Evolutionary conservation across 1,139 yeast genomes (phyloP).

Genomic region (Taphrina communis): DNA sequence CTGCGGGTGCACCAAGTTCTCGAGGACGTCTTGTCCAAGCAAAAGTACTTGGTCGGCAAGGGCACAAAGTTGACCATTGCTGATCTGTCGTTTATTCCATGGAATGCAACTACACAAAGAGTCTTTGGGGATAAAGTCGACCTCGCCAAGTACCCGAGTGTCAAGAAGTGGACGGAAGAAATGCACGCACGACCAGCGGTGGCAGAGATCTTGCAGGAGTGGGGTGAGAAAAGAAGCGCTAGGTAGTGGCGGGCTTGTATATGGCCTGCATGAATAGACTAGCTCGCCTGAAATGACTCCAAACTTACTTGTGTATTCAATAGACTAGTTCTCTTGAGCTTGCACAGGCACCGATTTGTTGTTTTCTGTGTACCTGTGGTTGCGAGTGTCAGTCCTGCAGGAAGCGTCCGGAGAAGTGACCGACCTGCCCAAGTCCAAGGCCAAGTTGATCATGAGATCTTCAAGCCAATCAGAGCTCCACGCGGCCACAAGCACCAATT

Average conservation of each 20-base stretch:
- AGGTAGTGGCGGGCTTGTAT: not conserved
- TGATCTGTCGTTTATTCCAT: slow-evolving; percentile 42
- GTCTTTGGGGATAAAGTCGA: slow-evolving; percentile 35
- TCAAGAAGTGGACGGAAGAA: slow-evolving; percentile 34
- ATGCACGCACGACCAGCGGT: slow-evolving; percentile 30
- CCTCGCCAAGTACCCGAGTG: slow-evolving; percentile 25
- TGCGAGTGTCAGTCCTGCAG: too few species aligned
- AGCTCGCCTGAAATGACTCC: not conserved
- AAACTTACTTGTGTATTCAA: too few species aligned
- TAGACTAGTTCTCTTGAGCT: too few species aligned
- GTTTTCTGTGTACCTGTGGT: not conserved
- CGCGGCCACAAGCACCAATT: slow-evolving; percentile 16
- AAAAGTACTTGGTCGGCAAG: slow-evolving; percentile 64
- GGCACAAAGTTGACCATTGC: slow-evolving; percentile 40
- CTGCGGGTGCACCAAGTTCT: slow-evolving; percentile 91
- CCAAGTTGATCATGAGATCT: too few species aligned
- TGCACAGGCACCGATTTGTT: not conserved
- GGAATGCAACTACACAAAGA: slow-evolving; percentile 32
- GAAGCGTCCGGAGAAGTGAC: not conserved
- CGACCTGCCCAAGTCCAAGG: not conserved
- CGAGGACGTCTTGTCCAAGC: slow-evolving; percentile 93
- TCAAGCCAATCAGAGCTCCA: slow-evolving; percentile 6
- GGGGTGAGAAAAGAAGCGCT: slow-evolving; percentile 23
- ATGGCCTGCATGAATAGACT: not conserved
- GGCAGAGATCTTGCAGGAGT: slow-evolving; percentile 22